Evolutionary conservation across 1,284 basidiomycete genomes (phyloP).

Genomic region (Ceratobasidium theobromae): DNA sequence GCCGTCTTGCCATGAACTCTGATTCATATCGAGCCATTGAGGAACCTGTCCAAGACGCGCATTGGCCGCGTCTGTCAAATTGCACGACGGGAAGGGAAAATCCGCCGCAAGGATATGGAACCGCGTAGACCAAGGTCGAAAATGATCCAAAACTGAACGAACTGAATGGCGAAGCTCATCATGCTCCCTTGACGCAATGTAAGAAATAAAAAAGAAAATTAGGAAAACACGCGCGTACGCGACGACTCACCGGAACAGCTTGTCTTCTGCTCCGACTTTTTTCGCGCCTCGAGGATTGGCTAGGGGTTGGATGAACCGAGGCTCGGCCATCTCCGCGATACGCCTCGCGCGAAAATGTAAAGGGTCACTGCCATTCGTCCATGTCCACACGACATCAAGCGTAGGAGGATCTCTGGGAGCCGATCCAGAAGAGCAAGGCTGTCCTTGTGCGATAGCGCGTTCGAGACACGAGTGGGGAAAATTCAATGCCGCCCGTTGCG

Average conservation of each 20-base stretch:
- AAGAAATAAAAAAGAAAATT: background rate
- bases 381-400: constrained; percentile 35
- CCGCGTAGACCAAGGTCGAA: constrained; percentile 15
- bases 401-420: background rate
- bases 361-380: constrained; percentile 35
- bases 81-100: constrained; percentile 32
- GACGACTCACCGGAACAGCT: constrained; percentile 14
- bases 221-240: background rate
- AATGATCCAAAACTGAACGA: constrained; percentile 34
- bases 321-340: constrained; percentile 24
- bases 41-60: constrained; percentile 33
- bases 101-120: constrained; percentile 33
- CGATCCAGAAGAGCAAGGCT: background rate
- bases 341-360: constrained; percentile 26
- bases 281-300: constrained; percentile 12
- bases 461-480: background rate
- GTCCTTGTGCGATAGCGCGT: background rate
- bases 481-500: background rate
- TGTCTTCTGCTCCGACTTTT: constrained; percentile 26
- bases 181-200: constrained; percentile 30
- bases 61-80: background rate
- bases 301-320: constrained; percentile 8
- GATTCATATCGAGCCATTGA: constrained; percentile 31
- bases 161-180: constrained; percentile 36
- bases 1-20: background rate